A percentile compares a stretch with the other conserved stretches of the same genome.
Evolutionary conservation across 208 protist species (phyloP).

Genomic region (Porcisia deanei): DNA sequence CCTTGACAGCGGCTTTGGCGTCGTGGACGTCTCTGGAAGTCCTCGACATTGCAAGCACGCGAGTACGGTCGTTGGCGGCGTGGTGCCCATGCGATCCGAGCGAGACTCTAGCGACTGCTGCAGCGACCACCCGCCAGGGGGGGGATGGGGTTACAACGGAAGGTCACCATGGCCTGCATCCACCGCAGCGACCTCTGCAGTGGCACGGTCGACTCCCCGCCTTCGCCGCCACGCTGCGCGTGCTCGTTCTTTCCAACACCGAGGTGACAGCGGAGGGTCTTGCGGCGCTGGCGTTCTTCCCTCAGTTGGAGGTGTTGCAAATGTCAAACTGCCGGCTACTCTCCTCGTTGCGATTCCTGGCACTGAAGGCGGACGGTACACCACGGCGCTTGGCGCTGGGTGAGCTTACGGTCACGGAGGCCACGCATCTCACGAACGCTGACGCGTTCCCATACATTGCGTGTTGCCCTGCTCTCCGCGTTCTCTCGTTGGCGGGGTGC

Average conservation of each 20-base stretch:
- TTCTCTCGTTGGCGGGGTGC: conserved; percentile 35
- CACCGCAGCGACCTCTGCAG: neutral
- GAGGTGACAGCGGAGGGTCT: conserved; percentile 33
- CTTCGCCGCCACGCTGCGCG: conserved; percentile 40
- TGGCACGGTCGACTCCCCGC: conserved; percentile 13
- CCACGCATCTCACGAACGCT: conserved; percentile 20
- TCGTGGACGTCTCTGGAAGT: conserved; percentile 38
- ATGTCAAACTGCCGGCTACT: conserved; percentile 37
- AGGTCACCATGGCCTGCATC: neutral
- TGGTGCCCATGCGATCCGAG: conserved; percentile 18
- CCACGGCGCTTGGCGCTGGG: conserved; percentile 11
- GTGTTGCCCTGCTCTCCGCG: conserved; percentile 29
- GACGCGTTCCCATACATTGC: conserved; percentile 24
- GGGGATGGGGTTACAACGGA: neutral
- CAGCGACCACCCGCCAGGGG: neutral
- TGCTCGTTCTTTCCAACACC: conserved; percentile 49
- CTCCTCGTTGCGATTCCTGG: conserved; percentile 38
- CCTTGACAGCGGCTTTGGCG: conserved; percentile 30
- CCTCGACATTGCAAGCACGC: conserved; percentile 38
- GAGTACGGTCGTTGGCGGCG: conserved; percentile 25
- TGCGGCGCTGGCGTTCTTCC: conserved; percentile 36
- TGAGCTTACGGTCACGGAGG: conserved; percentile 42
- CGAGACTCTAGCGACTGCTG: conserved; percentile 7
- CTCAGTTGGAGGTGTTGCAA: conserved; percentile 34
- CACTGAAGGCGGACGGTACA: neutral